Evolutionary conservation across 2,329 filamentous ascomycete genomes (phyloP).

Genomic region (Rosellinia necatrix): DNA sequence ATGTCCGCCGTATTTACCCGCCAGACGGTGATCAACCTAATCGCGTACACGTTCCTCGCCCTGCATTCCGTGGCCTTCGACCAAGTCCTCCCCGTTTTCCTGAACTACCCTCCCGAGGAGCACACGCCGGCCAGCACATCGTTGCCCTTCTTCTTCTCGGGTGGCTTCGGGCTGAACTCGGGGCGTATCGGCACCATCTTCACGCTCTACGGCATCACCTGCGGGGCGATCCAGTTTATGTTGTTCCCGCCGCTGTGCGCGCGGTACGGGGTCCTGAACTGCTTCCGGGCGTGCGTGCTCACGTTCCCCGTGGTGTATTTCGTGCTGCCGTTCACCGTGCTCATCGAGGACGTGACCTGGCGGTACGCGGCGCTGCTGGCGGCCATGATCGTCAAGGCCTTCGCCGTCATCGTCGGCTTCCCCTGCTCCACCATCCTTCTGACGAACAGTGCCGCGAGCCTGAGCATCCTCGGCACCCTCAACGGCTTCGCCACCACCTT

Average conservation of each 20-base stretch:
- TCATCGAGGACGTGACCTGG: constrained; percentile 53
- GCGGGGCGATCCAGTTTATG: constrained; percentile 83
- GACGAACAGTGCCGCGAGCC: constrained; percentile 79
- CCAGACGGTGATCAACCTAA: constrained; percentile 75
- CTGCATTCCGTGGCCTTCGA: constrained; percentile 85
- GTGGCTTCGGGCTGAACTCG: constrained; percentile 77
- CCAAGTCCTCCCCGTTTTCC: constrained; percentile 84
- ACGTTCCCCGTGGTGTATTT: constrained; percentile 78
- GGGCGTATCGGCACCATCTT: constrained; percentile 83
- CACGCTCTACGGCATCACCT: constrained; percentile 78
- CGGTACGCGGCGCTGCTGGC: constrained; percentile 68
- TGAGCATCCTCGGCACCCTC: constrained; percentile 80
- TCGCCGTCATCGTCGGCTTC: constrained; percentile 81
- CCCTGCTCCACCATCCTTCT: constrained; percentile 88
- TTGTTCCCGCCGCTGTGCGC: constrained; percentile 78
- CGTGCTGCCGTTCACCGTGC: constrained; percentile 77
- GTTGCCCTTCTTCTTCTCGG: constrained; percentile 79
- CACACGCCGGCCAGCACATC: constrained; percentile 62
- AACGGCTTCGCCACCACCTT: constrained; percentile 90
- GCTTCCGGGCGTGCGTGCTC: constrained; percentile 68
- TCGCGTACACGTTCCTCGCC: constrained; percentile 79
- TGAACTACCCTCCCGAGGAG: constrained; percentile 71
- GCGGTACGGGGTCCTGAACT: constrained; percentile 73
- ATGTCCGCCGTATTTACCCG: constrained; percentile 64
- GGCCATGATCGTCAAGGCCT: constrained; percentile 75